A percentile compares a stretch with the other conserved stretches of the same genome.
Conservation (phyloP, 148 eudicot genomes). For the Gaultheria prostrata region DNA sequence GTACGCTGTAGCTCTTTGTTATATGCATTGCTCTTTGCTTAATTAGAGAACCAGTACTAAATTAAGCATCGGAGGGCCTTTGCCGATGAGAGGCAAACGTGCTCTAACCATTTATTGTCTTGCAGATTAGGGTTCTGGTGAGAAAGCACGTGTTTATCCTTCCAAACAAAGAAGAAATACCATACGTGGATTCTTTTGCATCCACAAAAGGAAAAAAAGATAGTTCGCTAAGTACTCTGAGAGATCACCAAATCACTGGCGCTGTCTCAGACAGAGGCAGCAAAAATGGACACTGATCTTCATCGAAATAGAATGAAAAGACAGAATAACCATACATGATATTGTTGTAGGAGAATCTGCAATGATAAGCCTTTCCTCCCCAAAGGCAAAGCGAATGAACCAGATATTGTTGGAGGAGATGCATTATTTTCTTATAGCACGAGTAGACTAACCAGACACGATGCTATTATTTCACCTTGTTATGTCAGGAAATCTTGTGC, state of each 20-base stretch:
- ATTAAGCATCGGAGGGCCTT: too few species aligned
- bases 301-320: neutral
- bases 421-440: neutral
- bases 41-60: too few species aligned
- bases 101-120: too few species aligned
- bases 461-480: neutral
- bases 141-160: too few species aligned
- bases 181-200: too few species aligned
- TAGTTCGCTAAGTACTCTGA: neutral
- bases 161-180: too few species aligned
- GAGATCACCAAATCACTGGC: neutral
- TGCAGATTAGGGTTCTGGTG: too few species aligned
- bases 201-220: too few species aligned
- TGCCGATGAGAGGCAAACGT: too few species aligned
- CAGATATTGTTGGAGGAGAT: neutral
- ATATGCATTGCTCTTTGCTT: too few species aligned
- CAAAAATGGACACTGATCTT: neutral
- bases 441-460: neutral
- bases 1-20: too few species aligned
- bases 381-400: neutral
- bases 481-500: neutral
- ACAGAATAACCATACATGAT: neutral
- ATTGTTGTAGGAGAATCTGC: neutral
- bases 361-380: neutral
- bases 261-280: neutral